A percentile compares a stretch with the other conserved stretches of the same genome.
Conservation (phyloP, 179 eudicot species). For the Silene noctiflora region DNA sequence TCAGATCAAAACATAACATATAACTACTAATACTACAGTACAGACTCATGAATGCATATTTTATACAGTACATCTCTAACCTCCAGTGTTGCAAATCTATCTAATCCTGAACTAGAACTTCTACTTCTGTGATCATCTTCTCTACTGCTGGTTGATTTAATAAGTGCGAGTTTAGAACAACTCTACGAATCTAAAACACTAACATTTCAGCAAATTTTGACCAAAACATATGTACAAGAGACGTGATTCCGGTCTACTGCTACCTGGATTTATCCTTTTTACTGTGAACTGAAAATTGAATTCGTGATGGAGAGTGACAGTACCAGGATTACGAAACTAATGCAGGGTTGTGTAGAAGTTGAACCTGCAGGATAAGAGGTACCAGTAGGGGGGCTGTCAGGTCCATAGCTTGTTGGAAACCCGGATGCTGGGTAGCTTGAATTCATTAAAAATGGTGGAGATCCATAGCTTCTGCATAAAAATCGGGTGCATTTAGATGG, state of each 20-base stretch:
- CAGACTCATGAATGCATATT: slow-evolving; percentile 27
- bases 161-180: neutral
- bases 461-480: slow-evolving; percentile 26
- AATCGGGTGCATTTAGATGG: neutral
- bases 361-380: slow-evolving; percentile 43
- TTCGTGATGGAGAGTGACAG: slow-evolving; percentile 35
- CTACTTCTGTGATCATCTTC: slow-evolving; percentile 17
- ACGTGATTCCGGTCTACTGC: slow-evolving; percentile 22
- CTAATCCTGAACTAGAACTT: slow-evolving; percentile 19
- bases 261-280: slow-evolving; percentile 21
- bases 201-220: slow-evolving; percentile 1
- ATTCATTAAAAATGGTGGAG: slow-evolving; percentile 50
- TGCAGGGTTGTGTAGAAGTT: slow-evolving; percentile 37
- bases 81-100: slow-evolving; percentile 4
- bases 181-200: slow-evolving; percentile 7
- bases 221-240: slow-evolving; percentile 35
- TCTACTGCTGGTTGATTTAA: slow-evolving; percentile 8
- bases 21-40: slow-evolving; percentile 11
- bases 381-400: slow-evolving; percentile 45
- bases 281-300: slow-evolving; percentile 32
- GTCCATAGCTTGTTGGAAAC: slow-evolving; percentile 33
- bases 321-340: slow-evolving; percentile 38
- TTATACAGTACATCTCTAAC: slow-evolving; percentile 25
- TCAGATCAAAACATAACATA: slow-evolving; percentile 4
- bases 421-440: slow-evolving; percentile 41